Percentiles rank a stretch among this genome's conserved stretches.
Evolutionary conservation across 345 rosid species (phyloP).

Genomic region (Euphorbia pulcherrima): DNA sequence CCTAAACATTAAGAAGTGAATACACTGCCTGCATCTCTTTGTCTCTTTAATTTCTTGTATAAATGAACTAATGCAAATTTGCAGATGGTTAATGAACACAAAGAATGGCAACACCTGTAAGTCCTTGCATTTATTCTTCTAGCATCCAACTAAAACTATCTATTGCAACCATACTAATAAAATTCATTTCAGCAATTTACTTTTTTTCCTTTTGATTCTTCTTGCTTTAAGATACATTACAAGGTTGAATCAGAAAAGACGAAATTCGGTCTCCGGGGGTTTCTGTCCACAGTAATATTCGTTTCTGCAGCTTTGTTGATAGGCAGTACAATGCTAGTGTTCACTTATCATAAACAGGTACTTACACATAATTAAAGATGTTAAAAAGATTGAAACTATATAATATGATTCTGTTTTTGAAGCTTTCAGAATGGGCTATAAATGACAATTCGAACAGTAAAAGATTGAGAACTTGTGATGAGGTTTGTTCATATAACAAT

Average conservation of each 20-base stretch:
- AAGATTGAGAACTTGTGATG: background rate
- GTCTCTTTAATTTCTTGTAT: no score
- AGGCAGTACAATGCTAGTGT: conserved; percentile 28
- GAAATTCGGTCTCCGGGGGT: conserved; percentile 28
- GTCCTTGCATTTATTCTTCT: conserved; percentile 6
- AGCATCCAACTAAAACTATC: no score
- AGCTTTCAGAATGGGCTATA: conserved; percentile 31
- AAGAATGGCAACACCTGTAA: conserved; percentile 18
- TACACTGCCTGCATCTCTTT: no score
- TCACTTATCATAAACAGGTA: no score
- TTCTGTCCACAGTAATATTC: conserved; percentile 33
- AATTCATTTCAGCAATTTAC: background rate
- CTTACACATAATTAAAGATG: no score
- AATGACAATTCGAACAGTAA: conserved; percentile 24
- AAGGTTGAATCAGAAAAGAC: conserved; percentile 36
- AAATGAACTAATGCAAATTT: no score
- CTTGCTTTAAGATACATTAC: conserved; percentile 28
- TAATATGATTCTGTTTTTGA: conserved; percentile 26
- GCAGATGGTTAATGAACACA: conserved; percentile 6
- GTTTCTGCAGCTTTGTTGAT: conserved; percentile 44
- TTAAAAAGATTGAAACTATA: no score
- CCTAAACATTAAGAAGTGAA: no score
- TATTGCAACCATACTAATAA: no score
- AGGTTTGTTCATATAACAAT: conserved; percentile 4
- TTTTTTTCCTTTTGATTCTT: background rate